These are phyloP conservation scores for Fusarium sp. DNA, from an alignment of 2,329 filamentous ascomycete genomes.

Conservation along the genomic window DNA sequence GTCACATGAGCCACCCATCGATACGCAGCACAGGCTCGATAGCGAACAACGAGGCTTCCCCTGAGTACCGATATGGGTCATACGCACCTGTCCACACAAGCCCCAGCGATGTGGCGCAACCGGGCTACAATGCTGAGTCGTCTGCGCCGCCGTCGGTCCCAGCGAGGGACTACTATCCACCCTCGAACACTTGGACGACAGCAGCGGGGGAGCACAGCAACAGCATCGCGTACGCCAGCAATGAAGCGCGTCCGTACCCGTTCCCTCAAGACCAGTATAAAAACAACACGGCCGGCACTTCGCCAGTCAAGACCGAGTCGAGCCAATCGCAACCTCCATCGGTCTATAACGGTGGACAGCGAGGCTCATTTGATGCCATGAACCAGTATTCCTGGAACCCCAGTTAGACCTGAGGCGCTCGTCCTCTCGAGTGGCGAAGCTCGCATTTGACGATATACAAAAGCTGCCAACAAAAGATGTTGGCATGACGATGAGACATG, in stretches of 20 bases:
- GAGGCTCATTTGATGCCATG: constrained; percentile 62
- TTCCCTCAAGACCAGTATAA: constrained; percentile 64
- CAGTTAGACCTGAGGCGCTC: constrained; percentile 50
- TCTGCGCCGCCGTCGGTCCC: constrained; percentile 43
- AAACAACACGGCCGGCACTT: constrained; percentile 38
- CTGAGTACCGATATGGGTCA: constrained; percentile 69
- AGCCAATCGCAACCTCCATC: constrained; percentile 55
- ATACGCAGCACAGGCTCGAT: constrained; percentile 63
- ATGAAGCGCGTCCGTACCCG: constrained; percentile 61
- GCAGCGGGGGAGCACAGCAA: constrained; percentile 60
- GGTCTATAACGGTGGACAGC: constrained; percentile 53
- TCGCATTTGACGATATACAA: constrained; percentile 38
- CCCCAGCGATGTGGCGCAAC: constrained; percentile 49
- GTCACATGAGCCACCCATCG: constrained; percentile 66
- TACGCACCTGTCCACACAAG: constrained; percentile 47
- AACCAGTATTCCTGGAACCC: constrained; percentile 70
- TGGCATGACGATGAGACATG: constrained; percentile 38
- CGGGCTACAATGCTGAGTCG: constrained; percentile 48
- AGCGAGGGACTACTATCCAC: constrained; percentile 66
- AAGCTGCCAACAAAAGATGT: constrained; percentile 28
- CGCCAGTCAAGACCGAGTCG: constrained; percentile 50
- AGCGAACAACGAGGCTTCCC: constrained; percentile 60
- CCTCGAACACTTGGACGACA: constrained; percentile 64
- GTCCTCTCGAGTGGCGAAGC: constrained; percentile 19
- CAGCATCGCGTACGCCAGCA: constrained; percentile 58